These are phyloP conservation scores for Hordeum pubiflorum DNA, from an alignment of 202 grass and related monocot genomes.

Conservation along the genomic window DNA sequence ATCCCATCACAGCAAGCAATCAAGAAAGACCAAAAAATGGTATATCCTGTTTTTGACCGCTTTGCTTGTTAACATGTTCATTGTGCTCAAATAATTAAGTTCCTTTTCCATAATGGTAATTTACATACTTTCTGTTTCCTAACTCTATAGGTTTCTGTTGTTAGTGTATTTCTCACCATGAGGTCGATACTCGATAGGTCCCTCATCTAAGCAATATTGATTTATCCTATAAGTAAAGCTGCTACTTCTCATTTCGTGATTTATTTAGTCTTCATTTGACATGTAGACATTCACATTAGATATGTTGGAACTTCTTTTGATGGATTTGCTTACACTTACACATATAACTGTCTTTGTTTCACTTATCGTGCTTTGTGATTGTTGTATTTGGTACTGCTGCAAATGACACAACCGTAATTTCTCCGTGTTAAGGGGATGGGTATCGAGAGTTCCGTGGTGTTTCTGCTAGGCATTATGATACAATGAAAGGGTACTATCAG, in stretches of 20 bases:
- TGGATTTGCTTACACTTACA: conserved; percentile 15
- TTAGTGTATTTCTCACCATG: background rate
- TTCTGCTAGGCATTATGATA: conserved; percentile 53
- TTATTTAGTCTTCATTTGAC: background rate
- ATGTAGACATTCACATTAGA: background rate
- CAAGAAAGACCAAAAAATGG: conserved; percentile 39
- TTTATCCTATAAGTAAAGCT: background rate
- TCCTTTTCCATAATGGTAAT: background rate
- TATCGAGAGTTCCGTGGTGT: conserved; percentile 55
- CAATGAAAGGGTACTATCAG: conserved; percentile 71
- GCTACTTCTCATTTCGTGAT: background rate
- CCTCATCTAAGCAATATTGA: background rate
- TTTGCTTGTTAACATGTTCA: background rate
- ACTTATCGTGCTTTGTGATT: conserved; percentile 16
- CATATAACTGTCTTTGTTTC: background rate
- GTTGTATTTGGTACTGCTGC: background rate
- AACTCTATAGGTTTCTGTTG: background rate
- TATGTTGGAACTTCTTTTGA: background rate
- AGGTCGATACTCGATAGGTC: background rate
- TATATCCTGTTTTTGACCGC: conserved; percentile 19
- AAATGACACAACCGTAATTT: conserved; percentile 33
- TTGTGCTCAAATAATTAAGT: background rate
- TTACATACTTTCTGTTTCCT: background rate
- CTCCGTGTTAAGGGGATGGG: conserved; percentile 42
- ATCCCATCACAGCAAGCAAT: conserved; percentile 20